phyloP scores from a whole-genome alignment of 345 rosid species.

The Sisymbrium altissimum region DNA sequence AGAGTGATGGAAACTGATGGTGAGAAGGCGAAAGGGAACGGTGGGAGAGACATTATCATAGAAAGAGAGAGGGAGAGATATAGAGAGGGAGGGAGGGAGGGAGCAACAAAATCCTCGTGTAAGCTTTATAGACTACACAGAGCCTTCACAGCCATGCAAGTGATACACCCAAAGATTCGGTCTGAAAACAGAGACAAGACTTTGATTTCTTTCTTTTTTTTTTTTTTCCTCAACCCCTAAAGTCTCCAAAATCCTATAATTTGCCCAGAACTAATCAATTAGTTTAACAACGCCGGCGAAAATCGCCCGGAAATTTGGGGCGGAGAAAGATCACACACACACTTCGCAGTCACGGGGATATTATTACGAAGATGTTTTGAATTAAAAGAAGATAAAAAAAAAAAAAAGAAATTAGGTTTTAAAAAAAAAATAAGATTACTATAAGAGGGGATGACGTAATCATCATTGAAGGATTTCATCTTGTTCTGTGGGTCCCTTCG shows the following conservation, averaged over 20 bases:
- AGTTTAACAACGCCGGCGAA: neutral
- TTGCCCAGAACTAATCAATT: neutral
- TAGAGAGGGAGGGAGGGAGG: slow-evolving; percentile 4
- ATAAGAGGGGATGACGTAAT: slow-evolving; percentile 32
- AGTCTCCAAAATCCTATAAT: slow-evolving; percentile 18
- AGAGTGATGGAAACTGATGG: slow-evolving; percentile 10
- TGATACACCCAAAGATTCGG: slow-evolving; percentile 27
- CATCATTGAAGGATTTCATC: slow-evolving; percentile 15
- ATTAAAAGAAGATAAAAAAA: no score
- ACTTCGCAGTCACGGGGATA: slow-evolving; percentile 20
- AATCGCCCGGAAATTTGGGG: slow-evolving; percentile 10
- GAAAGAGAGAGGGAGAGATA: neutral
- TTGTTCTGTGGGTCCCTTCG: slow-evolving; percentile 19
- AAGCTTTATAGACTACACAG: slow-evolving; percentile 48
- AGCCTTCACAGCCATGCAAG: slow-evolving; percentile 64
- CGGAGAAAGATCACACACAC: slow-evolving; percentile 12
- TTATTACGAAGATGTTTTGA: neutral
- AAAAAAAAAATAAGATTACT: neutral
- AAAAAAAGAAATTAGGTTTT: no score
- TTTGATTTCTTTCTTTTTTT: neutral
- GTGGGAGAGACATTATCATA: slow-evolving; percentile 7
- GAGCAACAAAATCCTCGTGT: slow-evolving; percentile 57
- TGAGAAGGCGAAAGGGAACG: neutral
- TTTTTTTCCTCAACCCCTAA: neutral
- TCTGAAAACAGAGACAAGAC: slow-evolving; percentile 23